Percentiles rank a stretch among this genome's conserved stretches.
Evolutionary conservation across 805 yeast genomes (phyloP).

Genomic region (Candida awuae): DNA sequence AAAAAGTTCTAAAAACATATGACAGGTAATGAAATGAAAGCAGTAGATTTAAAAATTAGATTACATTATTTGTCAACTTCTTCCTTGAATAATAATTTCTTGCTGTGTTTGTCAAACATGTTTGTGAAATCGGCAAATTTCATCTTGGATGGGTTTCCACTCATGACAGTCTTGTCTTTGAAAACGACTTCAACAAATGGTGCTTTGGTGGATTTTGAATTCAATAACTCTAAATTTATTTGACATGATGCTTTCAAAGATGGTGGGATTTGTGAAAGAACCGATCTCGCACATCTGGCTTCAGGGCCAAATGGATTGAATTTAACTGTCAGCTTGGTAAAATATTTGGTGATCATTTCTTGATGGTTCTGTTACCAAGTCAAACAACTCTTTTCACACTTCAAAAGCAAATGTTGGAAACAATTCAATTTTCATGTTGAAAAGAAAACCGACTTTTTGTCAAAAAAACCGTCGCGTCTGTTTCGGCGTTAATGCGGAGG

Average conservation of each 20-base stretch:
- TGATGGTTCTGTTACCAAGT: neutral
- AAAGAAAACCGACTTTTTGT: too few relatives aligned
- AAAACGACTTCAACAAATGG: slow-evolving; percentile 71
- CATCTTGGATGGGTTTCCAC: slow-evolving; percentile 53
- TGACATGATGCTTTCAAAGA: slow-evolving; percentile 50
- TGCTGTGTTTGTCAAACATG: slow-evolving; percentile 72
- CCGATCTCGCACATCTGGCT: slow-evolving; percentile 73
- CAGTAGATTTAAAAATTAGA: neutral
- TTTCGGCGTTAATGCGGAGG: neutral
- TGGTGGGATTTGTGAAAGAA: slow-evolving; percentile 76
- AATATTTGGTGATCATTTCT: slow-evolving; percentile 82
- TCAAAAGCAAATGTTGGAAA: slow-evolving; percentile 1
- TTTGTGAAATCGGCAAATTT: slow-evolving; percentile 56
- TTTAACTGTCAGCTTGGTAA: slow-evolving; percentile 64
- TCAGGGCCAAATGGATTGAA: slow-evolving; percentile 72
- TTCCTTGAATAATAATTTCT: slow-evolving; percentile 68
- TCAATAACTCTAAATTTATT: slow-evolving; percentile 59
- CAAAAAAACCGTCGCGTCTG: neutral
- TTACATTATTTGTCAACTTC: slow-evolving; percentile 36
- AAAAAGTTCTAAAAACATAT: too few relatives aligned
- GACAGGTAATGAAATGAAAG: too few relatives aligned
- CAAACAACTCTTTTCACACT: too few relatives aligned
- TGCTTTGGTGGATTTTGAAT: slow-evolving; percentile 33
- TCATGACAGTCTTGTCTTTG: slow-evolving; percentile 68
- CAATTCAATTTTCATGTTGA: too few relatives aligned